Percentiles rank a stretch among this genome's conserved stretches.
Conservation (phyloP, 768 basidiomycete genomes). For the Collybia mongolica region DNA sequence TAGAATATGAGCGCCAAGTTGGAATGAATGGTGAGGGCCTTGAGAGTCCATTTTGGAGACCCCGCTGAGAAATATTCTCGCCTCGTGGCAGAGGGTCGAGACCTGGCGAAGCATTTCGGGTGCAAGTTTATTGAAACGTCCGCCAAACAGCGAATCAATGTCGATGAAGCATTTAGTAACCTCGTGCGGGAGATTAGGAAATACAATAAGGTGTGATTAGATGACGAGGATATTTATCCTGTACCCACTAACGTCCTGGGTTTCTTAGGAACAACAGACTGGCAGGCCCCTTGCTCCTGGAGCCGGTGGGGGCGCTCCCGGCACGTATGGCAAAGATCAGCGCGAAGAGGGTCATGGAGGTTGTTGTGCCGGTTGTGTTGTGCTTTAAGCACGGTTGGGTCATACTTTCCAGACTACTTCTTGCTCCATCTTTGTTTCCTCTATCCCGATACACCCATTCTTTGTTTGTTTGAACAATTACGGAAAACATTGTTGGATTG, state of each 20-base stretch:
- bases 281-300: constrained; percentile 64
- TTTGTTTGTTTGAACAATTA: constrained; percentile 14
- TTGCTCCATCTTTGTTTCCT: constrained; percentile 26
- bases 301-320: constrained; percentile 38
- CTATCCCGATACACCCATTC: constrained; percentile 3
- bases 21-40: constrained; percentile 78
- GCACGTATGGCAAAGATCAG: constrained; percentile 48
- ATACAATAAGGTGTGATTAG: constrained; percentile 77
- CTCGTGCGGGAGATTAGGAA: constrained; percentile 93
- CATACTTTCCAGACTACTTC: constrained; percentile 9
- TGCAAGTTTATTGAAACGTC: constrained; percentile 97
- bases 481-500: constrained; percentile 14
- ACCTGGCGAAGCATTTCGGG: constrained; percentile 91
- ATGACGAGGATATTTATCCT: not conserved
- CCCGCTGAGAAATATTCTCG: not conserved
- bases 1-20: constrained; percentile 95
- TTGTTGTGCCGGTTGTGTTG: constrained; percentile 72
- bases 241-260: constrained; percentile 6
- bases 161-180: constrained; percentile 92
- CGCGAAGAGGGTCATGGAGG: constrained; percentile 53
- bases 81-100: constrained; percentile 81
- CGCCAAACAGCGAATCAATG: constrained; percentile 94
- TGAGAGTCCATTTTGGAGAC: not conserved
- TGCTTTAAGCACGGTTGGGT: constrained; percentile 37
- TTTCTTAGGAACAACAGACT: constrained; percentile 68